Conservation (phyloP, 768 basidiomycete genomes). For the Xanthoconium stramineum region DNA sequence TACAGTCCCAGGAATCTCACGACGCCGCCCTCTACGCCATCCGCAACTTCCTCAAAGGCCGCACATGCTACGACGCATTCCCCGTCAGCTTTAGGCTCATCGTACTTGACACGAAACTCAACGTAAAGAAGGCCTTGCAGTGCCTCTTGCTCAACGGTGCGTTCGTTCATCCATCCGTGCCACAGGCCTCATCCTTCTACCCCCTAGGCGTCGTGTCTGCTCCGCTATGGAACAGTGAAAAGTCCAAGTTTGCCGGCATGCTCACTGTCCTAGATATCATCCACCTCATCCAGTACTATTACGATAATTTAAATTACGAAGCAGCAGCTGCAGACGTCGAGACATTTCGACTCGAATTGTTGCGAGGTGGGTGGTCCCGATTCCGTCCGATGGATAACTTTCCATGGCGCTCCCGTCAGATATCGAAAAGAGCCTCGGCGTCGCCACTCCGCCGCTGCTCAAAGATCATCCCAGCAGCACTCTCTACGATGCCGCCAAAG, state of each 20-base stretch:
- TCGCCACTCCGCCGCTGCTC: conserved; percentile 87
- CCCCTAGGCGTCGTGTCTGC: conserved; percentile 90
- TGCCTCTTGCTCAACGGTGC: conserved; percentile 80
- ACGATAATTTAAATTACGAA: conserved; percentile 78
- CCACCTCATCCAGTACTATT: conserved; percentile 98
- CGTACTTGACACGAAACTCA: conserved; percentile 93
- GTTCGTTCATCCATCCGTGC: not conserved
- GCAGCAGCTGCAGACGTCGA: conserved; percentile 89
- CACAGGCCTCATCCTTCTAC: not conserved
- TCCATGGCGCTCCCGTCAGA: conserved; percentile 45
- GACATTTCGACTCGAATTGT: conserved; percentile 80
- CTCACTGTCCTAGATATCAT: conserved; percentile 99
- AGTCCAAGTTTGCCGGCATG: conserved; percentile 94
- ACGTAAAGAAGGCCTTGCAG: conserved; percentile 91
- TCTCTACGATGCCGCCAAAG: conserved; percentile 85
- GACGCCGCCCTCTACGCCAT: conserved; percentile 68
- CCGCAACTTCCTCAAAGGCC: conserved; percentile 76
- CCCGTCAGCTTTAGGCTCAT: conserved; percentile 96
- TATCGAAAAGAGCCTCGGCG: conserved; percentile 89
- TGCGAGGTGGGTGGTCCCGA: conserved; percentile 64
- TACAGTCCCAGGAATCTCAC: conserved; percentile 57
- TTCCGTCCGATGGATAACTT: conserved; percentile 2
- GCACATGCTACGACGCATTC: conserved; percentile 93
- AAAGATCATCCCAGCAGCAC: conserved; percentile 85
- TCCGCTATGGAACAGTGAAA: conserved; percentile 95